Base-by-base conservation (phyloP, 331 rosid species). In the Erythrophleum ivorense region DNA sequence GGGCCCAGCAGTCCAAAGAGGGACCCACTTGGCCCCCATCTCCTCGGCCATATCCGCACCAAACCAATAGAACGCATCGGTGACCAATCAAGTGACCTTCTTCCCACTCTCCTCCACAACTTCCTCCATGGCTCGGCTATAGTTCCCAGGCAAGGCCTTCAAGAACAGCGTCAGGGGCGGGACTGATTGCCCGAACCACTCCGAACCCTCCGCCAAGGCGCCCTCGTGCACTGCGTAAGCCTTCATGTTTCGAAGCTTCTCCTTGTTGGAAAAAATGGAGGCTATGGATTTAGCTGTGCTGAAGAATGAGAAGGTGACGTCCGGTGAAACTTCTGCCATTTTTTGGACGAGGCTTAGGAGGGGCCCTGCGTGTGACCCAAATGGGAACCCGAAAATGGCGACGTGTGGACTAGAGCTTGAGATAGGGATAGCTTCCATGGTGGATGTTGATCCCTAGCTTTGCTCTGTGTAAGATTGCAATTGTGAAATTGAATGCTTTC, bases 1-100 rank as follows among this genome's bases (percentile, higher is more conserved):
- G 24, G 94, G 90, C 33, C 89, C 97, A 0, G 89, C 91, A 12
- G 94, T 90, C 98, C 98, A 94, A 0, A 94, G 77, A 45, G 98
- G 88, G n/a, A 92, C 69, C 98, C 97, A 94, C 15, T 87, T 86
- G 5, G 86, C 91, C 12, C 68, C 14, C 82, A 88, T 76, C 70
- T 87, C 85, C 9, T 66, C 79, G 3, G 92, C 92, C 71, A 91
- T 14, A 1, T 89, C 93, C 1, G 87, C 94, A 33, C 78, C 85
- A 46, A 94, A 92, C 94, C 91, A 89, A 19, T 50, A 60, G 31
- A 92, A 92, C 0, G 97, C 98, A 12, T 94, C 97, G 0, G 95
- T 80, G 1, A 94, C 18, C 78, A 94, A 59, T 60, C 97, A 92
- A 34, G 88, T 89, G 16, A 89, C 36, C 19, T 69, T 82, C 78